These are phyloP conservation scores for Candida sphagnicola DNA, from an alignment of 805 yeast species.

Conservation along the genomic window DNA sequence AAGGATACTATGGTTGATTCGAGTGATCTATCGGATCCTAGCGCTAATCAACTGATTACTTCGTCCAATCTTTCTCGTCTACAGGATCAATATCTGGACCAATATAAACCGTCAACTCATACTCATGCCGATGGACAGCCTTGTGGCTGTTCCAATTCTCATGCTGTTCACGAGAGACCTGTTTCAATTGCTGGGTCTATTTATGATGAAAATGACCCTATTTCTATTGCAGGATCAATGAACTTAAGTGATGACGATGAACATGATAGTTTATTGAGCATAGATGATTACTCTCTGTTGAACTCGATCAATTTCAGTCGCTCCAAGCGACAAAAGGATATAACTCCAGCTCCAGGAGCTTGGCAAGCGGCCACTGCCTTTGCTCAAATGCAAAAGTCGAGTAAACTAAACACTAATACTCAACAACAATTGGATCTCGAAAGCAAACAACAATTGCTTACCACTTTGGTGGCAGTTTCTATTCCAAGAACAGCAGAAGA, in stretches of 20 bases:
- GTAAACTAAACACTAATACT: constrained; percentile 12
- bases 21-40: constrained; percentile 16
- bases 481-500: constrained; percentile 78
- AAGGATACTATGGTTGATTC: not conserved
- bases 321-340: constrained; percentile 32
- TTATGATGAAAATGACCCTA: constrained; percentile 33
- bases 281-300: constrained; percentile 21
- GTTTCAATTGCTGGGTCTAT: constrained; percentile 64
- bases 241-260: constrained; percentile 47
- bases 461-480: constrained; percentile 58
- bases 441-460: constrained; percentile 33
- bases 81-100: constrained; percentile 1
- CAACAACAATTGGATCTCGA: constrained; percentile 19
- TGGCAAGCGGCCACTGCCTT: constrained; percentile 60
- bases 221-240: constrained; percentile 29
- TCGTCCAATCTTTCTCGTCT: not conserved
- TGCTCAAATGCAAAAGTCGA: constrained; percentile 46
- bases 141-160: constrained; percentile 55
- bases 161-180: constrained; percentile 57
- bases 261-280: constrained; percentile 24
- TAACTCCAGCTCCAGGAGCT: constrained; percentile 71
- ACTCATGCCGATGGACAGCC: constrained; percentile 42
- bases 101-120: constrained; percentile 8
- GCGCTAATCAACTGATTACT: not conserved
- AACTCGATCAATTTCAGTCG: constrained; percentile 1